Conservation (phyloP, 2,329 filamentous ascomycete species). For the Fusarium armeniacum region DNA sequence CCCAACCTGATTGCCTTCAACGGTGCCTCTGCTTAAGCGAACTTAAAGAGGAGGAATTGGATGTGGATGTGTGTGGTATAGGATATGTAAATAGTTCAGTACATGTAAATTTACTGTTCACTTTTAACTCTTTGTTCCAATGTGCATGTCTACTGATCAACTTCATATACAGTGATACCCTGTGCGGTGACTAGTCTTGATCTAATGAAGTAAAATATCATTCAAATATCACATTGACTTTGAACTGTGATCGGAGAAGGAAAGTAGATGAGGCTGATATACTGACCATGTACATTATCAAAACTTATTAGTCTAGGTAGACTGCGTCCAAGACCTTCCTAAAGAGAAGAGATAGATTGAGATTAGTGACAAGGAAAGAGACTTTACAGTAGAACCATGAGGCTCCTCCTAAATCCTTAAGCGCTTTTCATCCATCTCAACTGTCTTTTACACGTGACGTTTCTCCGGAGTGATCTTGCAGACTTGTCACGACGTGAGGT, state of each 20-base stretch:
- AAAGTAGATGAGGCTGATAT: neutral
- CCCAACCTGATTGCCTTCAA: constrained; percentile 65
- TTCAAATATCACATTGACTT: neutral
- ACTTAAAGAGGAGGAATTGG: neutral
- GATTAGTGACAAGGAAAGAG: neutral
- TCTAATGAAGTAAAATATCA: neutral
- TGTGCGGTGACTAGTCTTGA: neutral
- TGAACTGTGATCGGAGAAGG: neutral
- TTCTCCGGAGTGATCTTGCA: no score
- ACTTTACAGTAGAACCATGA: neutral
- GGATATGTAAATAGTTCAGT: constrained; percentile 8
- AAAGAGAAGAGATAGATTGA: neutral
- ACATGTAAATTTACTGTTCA: neutral
- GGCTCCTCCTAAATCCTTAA: fast-evolving
- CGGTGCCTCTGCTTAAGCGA: constrained; percentile 46
- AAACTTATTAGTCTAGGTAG: neutral
- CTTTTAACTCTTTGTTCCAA: neutral
- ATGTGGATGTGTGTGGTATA: neutral
- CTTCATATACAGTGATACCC: neutral
- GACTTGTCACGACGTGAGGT: no score
- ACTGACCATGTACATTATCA: neutral
- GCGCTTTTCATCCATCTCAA: neutral
- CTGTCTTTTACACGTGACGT: no score
- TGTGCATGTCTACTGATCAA: neutral
- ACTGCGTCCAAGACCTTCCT: neutral